Evolutionary conservation across 1,284 basidiomycete species (phyloP).

Genomic region (Schizophyllum commune): DNA sequence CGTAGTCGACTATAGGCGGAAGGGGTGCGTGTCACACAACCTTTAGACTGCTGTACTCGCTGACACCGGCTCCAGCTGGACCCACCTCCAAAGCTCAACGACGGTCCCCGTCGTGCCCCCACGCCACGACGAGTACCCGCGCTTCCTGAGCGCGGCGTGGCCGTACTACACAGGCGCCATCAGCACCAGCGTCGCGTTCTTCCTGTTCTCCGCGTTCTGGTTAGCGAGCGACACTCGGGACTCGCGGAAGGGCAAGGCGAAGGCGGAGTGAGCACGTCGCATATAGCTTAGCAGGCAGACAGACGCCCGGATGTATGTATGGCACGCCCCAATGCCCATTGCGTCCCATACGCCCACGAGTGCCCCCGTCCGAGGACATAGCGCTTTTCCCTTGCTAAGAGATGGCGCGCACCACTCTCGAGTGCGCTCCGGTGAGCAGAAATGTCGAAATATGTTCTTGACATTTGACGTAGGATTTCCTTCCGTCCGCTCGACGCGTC

Average conservation of each 20-base stretch:
- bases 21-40: slow-evolving; percentile 54
- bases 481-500: background rate
- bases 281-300: background rate
- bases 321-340: background rate
- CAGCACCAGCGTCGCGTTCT: slow-evolving; percentile 77
- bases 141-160: slow-evolving; percentile 91
- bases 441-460: background rate
- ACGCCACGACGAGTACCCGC: slow-evolving; percentile 89
- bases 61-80: slow-evolving; percentile 39
- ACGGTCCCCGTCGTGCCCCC: slow-evolving; percentile 88
- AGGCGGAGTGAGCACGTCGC: background rate
- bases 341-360: background rate
- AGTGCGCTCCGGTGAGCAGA: too few species aligned
- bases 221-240: slow-evolving; percentile 28
- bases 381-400: too few species aligned
- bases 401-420: too few species aligned
- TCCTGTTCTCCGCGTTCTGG: slow-evolving; percentile 83
- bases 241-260: background rate
- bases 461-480: background rate
- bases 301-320: background rate
- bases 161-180: slow-evolving; percentile 91
- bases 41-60: background rate
- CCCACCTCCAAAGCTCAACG: slow-evolving; percentile 65
- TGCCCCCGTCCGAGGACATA: background rate
- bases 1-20: slow-evolving; percentile 80